Conservation (phyloP, 768 basidiomycete species). For the Agrocybe chaxingu region DNA sequence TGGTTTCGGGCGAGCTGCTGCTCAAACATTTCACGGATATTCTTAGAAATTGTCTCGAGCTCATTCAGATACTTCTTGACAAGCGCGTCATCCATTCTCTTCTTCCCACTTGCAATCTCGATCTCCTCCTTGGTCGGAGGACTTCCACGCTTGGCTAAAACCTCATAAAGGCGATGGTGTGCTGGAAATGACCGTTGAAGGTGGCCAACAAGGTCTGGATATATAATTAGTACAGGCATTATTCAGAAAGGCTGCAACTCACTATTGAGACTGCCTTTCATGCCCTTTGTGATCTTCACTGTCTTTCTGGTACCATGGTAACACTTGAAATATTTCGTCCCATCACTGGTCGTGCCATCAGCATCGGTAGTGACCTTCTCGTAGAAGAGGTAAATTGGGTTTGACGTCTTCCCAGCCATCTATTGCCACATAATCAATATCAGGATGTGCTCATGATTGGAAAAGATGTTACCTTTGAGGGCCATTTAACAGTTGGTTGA, state of each 20-base stretch:
- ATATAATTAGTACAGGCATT: neutral
- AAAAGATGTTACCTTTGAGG: too few relatives aligned
- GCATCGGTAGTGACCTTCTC: neutral
- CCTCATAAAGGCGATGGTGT: constrained; percentile 1
- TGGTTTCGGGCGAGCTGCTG: neutral
- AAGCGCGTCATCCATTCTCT: neutral
- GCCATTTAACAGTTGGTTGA: too few relatives aligned
- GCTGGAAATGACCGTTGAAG: constrained; percentile 1
- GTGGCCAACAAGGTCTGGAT: constrained; percentile 4
- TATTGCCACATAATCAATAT: neutral
- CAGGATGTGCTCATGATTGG: too few relatives aligned
- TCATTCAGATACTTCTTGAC: neutral
- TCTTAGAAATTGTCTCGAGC: neutral
- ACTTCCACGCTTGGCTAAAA: neutral
- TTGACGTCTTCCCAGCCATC: constrained; percentile 5
- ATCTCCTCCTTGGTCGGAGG: constrained; percentile 2
- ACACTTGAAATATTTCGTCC: constrained; percentile 19
- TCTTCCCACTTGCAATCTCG: neutral
- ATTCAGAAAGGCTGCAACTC: neutral
- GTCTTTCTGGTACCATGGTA: constrained; percentile 16
- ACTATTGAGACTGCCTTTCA: constrained; percentile 18
- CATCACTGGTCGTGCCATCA: constrained; percentile 1
- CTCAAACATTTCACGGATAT: neutral
- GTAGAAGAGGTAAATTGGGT: constrained; percentile 8
- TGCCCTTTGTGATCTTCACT: constrained; percentile 8